Evolutionary conservation across 2,329 filamentous ascomycete species (phyloP).

Genomic region (Verticillium dahliae): DNA sequence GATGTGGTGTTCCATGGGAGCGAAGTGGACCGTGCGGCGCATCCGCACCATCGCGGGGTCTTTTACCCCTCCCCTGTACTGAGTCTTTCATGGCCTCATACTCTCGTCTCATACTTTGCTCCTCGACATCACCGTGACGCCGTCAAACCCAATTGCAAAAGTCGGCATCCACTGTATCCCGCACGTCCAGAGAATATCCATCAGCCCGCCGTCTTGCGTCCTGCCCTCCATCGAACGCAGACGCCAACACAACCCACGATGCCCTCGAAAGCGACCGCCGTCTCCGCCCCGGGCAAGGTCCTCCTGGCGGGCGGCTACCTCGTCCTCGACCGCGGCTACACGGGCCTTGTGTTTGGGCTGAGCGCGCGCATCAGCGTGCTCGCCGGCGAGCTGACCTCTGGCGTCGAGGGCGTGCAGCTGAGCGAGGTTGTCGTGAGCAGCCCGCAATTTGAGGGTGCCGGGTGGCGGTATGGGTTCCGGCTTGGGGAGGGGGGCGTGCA

Average conservation of each 20-base stretch:
- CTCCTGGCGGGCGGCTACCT: constrained; percentile 92
- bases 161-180: no score
- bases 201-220: no score
- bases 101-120: not conserved
- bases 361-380: constrained; percentile 62
- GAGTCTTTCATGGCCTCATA: not conserved
- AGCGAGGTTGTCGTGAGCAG: constrained; percentile 79
- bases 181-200: no score
- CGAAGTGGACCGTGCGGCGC: not conserved
- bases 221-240: no score
- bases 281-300: constrained; percentile 95
- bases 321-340: constrained; percentile 82
- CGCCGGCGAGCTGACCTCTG: constrained; percentile 47
- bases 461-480: constrained; percentile 82
- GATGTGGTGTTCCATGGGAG: not conserved
- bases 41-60: not conserved
- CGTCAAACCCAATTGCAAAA: no score
- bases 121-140: not conserved
- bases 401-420: constrained; percentile 54
- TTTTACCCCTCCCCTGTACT: not conserved
- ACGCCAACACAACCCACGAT: not conserved
- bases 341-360: constrained; percentile 64
- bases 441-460: constrained; percentile 81
- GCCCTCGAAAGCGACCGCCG: constrained; percentile 34
- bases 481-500: constrained; percentile 69